Evolutionary conservation across 164 flowering plant species (phyloP), one percentile per base, ranked within the genome.

Genomic region (Chloranthus sessilifolius): DNA sequence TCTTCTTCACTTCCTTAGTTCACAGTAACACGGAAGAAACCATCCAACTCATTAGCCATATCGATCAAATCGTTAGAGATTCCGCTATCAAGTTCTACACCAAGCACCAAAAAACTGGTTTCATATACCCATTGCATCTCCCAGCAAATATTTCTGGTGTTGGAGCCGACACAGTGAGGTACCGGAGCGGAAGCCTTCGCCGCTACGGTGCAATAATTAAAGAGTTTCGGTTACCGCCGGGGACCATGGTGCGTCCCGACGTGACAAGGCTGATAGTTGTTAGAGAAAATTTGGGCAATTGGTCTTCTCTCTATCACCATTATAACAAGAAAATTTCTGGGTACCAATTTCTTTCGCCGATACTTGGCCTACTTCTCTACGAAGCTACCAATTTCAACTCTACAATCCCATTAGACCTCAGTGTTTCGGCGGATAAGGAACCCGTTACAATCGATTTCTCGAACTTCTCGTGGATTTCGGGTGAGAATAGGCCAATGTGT

Each of bases 111-210:
- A 73, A 62, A 39, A 86, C 96, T 7, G 97, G 92, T 1, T 45
- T 33, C 12, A 14, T 74, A 0, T 74, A 81, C 53, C 22, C 45
- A 6, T 71, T 86, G 5, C 28, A 43, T 4, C 60, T 89, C 23
- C 96, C 97, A 0, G 48, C 64, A 1, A 80, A 81, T 55, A 58
- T 88, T 52, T 71, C 97, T 4, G 85, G 78, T 54, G 65, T 87
- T 62, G 27, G 27, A 5, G 92, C 81, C 10, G 61, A 67, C 37
- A 60, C 75, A 0, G 79, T 51, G 31, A 73, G 80, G 47, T 78
- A 68, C 60, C 62, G 97, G 19, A 84, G 97, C 36, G 96, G 97
- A 6, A 89, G 99, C 57, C 79, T 94, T 4, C 63, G 68, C 1
- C 54, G 95, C 54, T 84, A 86, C 20, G 97, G 97, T 1, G 89